Conservation (phyloP, 2,329 filamentous ascomycete species). For the Fusarium irregulare region DNA sequence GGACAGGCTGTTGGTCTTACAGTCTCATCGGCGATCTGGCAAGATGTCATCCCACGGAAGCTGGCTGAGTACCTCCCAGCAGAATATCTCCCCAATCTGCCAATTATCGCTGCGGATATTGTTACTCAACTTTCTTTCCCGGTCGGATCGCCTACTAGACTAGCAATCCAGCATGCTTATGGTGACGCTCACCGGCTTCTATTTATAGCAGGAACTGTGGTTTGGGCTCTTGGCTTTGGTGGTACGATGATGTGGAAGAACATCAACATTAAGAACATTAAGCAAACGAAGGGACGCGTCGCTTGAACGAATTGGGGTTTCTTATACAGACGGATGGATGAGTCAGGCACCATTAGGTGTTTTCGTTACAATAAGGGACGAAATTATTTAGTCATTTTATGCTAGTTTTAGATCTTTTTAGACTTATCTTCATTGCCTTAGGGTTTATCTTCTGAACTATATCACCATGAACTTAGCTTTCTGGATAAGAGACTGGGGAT, state of each 20-base stretch:
- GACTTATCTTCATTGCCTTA: too few species aligned
- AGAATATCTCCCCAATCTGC: slow-evolving; percentile 43
- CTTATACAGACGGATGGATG: background rate
- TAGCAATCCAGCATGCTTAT: slow-evolving; percentile 33
- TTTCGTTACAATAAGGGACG: background rate
- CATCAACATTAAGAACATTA: slow-evolving; percentile 22
- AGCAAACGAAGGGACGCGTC: slow-evolving; percentile 31
- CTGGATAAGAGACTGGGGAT: background rate
- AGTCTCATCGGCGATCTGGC: slow-evolving; percentile 37
- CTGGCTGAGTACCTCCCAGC: slow-evolving; percentile 54
- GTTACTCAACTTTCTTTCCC: slow-evolving; percentile 25
- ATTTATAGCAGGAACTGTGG: slow-evolving; percentile 16
- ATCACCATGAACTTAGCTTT: too few species aligned
- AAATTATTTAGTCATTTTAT: background rate
- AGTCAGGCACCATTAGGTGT: background rate
- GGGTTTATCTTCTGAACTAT: too few species aligned
- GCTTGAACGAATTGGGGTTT: background rate
- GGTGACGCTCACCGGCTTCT: slow-evolving; percentile 22
- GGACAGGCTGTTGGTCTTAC: slow-evolving; percentile 29
- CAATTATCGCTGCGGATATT: slow-evolving; percentile 54
- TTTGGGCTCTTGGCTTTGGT: slow-evolving; percentile 22
- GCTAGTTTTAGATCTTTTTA: background rate
- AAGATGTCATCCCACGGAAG: slow-evolving; percentile 52
- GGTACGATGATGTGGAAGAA: slow-evolving; percentile 20
- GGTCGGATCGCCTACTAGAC: slow-evolving; percentile 13